Evolutionary conservation across 2,329 filamentous ascomycete species (phyloP).

Genomic region (Botrytis medusae): DNA sequence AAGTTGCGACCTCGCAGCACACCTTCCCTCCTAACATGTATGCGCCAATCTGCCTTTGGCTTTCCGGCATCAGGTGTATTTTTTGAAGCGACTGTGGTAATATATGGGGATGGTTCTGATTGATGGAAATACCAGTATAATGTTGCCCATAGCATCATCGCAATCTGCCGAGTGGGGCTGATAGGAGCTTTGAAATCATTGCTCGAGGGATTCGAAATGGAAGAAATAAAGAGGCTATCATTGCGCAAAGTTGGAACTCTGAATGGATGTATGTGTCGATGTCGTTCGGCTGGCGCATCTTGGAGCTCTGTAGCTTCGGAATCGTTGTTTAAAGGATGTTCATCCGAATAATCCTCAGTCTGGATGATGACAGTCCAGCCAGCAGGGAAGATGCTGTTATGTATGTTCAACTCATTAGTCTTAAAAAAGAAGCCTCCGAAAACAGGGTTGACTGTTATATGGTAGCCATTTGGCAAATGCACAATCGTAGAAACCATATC

Average conservation of each 20-base stretch:
- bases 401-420: conserved; percentile 68
- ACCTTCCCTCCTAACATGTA: conserved; percentile 83
- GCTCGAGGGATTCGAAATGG: conserved; percentile 79
- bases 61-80: conserved; percentile 67
- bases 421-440: conserved; percentile 94
- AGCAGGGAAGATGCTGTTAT: conserved; percentile 71
- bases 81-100: conserved; percentile 63
- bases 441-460: conserved; percentile 75
- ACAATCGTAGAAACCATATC: conserved; percentile 46
- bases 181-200: conserved; percentile 75
- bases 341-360: conserved; percentile 51
- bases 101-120: conserved; percentile 63
- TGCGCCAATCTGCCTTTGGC: conserved; percentile 82
- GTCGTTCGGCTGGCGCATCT: conserved; percentile 33
- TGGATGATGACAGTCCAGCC: conserved; percentile 90
- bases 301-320: conserved; percentile 37
- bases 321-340: conserved; percentile 37
- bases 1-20: conserved; percentile 79
- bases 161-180: conserved; percentile 84
- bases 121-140: conserved; percentile 98
- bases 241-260: conserved; percentile 70
- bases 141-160: conserved; percentile 95
- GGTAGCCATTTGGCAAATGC: conserved; percentile 84
- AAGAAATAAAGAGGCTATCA: conserved; percentile 88
- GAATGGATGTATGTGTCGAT: conserved; percentile 61